Evolutionary conservation across 331 rosid genomes (phyloP), one percentile per base, ranked within the genome.

Genomic region (Malus hybrid): DNA sequence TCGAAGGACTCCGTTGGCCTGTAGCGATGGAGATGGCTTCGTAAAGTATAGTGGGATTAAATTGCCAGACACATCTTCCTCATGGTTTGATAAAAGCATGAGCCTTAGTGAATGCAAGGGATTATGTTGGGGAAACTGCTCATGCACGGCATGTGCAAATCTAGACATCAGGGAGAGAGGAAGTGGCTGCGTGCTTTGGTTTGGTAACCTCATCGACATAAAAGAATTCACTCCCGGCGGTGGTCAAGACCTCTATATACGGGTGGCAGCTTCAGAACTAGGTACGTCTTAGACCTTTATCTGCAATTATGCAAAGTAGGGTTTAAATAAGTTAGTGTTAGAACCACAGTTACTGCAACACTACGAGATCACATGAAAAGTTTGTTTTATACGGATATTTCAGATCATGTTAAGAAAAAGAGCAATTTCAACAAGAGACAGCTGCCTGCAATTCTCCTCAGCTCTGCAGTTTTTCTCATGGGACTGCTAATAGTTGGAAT

Each of bases 1-100:
- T 6, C 85, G 56, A 15, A 42, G 6, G 63, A 69, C 81, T 59
- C 69, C 56, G 59, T 69, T 79, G 82, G 79, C 54, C 15, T 71
- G 75, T 55, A n/a, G 68, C 33, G 7, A 27, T 55, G 67, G 74
- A 42, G 77, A 72, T 70, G 88, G 81, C 27, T 84, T 84, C 77
- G 1, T 39, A 42, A 82, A 55, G 60, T 48, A 72, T 31, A 77
- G 39, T 10, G 80, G 74, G 11, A 4, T 84, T 57, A 84, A 84
- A 75, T 65, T 76, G 73, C 90, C 88, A 1, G 87, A 82, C 83
- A 72, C 86, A 59, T 50, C 83, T 18, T 28, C 72, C 34, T 78
- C 85, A 31, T 74, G 82, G 86, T 75, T 65, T 52, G 60, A 83
- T 56, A 73, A 70, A 65, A 79, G 63, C 20, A 69, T 22, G 63